Base-by-base conservation (phyloP, 1,139 yeast species). In the Petasospora rhodanensis region DNA sequence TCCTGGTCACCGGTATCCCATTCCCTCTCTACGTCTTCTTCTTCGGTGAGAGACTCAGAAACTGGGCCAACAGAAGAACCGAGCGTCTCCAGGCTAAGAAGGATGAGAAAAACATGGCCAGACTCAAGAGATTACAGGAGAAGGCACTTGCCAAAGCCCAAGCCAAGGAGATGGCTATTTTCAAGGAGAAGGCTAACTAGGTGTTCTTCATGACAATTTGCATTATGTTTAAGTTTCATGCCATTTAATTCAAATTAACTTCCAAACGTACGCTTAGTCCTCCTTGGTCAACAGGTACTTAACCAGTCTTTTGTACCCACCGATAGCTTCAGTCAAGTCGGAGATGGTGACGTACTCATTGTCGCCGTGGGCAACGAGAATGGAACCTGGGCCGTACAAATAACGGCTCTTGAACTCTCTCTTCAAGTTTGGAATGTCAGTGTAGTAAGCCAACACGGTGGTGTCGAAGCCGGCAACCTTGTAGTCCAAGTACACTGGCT, bases 301-400 rank as follows among this genome's bases (percentile, higher is more conserved):
- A n/a, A 75, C 64, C 42, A 79, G 56, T 26, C 55, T 57, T 47
- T 68, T 70, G 61, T 76, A 77, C 7, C 80, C 86, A 3, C 60
- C 70, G 18, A 79, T 72, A 4, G 81, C 74, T 12, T 62, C 63
- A 15, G 61, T 43, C 41, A 80, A 59, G 46, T 76, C 81, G 4
- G 55, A 50, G 23, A 70, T 60, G 7, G 69, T 68, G 19, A 80
- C 72, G 46, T 58, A 68, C 55, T 80, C 89, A 38, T 72, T 55
- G 38, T 67, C 80, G 3, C 78, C 70, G 49, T 79, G 87, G 1
- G 87, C 87, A 22, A 75, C 77, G 22, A 65, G 66, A 38, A 80
- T 79, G 2, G 76, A 58, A 1, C 87, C 89, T 1, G 87, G 84
- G 0, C 87, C 89, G 47, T 77, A 80, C 20, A 79, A 58, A 47